Evolutionary conservation across 768 basidiomycete genomes (phyloP).

Genomic region (Mycena haematopus): DNA sequence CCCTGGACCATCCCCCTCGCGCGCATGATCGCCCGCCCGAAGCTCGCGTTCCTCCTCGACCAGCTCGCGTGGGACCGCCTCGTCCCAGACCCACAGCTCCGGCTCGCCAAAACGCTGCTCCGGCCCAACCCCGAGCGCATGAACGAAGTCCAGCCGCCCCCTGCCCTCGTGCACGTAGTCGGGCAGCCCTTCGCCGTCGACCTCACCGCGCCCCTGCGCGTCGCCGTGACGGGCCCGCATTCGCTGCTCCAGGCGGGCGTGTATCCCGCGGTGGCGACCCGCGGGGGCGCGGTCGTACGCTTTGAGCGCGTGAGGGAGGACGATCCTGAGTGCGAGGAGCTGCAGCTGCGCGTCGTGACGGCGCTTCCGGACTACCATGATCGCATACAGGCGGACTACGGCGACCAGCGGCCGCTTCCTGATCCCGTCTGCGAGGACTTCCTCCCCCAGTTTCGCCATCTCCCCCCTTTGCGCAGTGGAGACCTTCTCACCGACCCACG

Average conservation of each 20-base stretch:
- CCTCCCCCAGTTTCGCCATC: background rate
- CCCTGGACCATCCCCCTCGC: conserved; percentile 5
- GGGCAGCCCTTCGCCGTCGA: conserved; percentile 5
- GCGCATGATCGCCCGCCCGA: background rate
- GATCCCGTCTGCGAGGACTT: background rate
- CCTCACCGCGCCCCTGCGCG: background rate
- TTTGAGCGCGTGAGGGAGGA: background rate
- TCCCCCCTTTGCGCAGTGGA: background rate
- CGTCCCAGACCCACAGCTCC: background rate
- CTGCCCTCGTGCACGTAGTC: background rate
- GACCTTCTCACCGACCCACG: background rate
- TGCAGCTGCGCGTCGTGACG: background rate
- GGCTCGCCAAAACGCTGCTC: background rate
- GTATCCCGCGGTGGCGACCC: background rate
- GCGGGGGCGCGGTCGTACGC: conserved; percentile 3
- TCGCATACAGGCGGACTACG: background rate
- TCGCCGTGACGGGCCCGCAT: conserved; percentile 4
- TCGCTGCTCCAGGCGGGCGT: background rate
- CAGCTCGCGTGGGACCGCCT: conserved; percentile 1
- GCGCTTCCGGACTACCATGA: background rate
- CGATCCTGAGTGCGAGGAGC: background rate
- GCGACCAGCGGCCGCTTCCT: background rate
- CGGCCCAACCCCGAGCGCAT: background rate
- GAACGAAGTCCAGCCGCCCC: accelerated
- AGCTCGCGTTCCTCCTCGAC: background rate